phyloP scores from a whole-genome alignment of 2,329 filamentous ascomycete species.

The Aschersonia sp. region DNA sequence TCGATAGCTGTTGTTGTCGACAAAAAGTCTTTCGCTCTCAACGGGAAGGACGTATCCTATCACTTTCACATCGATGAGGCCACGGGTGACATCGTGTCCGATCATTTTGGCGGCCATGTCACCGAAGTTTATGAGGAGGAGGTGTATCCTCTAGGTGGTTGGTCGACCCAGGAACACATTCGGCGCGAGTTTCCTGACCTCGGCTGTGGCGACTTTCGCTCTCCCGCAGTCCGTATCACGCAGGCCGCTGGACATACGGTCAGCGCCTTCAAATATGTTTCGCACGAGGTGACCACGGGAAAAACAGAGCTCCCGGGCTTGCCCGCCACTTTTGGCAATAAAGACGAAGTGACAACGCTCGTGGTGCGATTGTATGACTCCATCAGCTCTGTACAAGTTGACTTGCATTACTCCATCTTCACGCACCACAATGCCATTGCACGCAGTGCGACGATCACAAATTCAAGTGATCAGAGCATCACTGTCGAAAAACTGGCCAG shows the following conservation, averaged over 20 bases:
- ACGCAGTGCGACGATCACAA: conserved; percentile 45
- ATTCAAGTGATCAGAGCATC: conserved; percentile 36
- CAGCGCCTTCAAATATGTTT: conserved; percentile 41
- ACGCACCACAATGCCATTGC: conserved; percentile 45
- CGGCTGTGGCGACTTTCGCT: conserved; percentile 46
- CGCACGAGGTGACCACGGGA: conserved; percentile 36
- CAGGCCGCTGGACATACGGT: conserved; percentile 45
- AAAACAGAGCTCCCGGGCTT: conserved; percentile 42
- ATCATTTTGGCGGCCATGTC: conserved; percentile 45
- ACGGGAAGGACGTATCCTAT: conserved; percentile 42
- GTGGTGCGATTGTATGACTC: conserved; percentile 43
- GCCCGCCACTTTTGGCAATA: conserved; percentile 43
- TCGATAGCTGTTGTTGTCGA: conserved; percentile 33
- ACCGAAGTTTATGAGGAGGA: conserved; percentile 29
- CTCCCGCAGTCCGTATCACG: conserved; percentile 44
- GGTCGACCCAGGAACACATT: conserved; percentile 32
- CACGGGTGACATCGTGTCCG: conserved; percentile 41
- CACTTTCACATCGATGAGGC: conserved; percentile 45
- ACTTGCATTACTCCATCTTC: conserved; percentile 49
- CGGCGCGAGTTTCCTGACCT: conserved; percentile 52
- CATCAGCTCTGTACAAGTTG: conserved; percentile 41
- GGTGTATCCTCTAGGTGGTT: conserved; percentile 29
- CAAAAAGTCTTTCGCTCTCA: conserved; percentile 40
- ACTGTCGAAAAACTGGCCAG: conserved; percentile 42
- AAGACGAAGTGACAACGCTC: conserved; percentile 42